Evolutionary conservation across 805 yeast genomes (phyloP).

Genomic region (Kodamaea jinghongensis): DNA sequence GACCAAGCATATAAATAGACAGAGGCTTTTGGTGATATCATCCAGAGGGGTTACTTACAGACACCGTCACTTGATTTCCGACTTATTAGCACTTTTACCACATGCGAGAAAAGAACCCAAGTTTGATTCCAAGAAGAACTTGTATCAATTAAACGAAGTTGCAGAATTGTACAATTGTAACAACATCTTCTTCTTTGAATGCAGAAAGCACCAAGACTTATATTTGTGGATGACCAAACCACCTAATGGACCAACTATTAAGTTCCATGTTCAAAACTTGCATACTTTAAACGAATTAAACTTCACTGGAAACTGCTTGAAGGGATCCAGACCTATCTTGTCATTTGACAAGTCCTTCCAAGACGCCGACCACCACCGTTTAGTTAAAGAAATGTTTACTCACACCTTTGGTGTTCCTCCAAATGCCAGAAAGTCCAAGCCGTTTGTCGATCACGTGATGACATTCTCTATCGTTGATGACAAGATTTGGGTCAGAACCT

Average conservation of each 20-base stretch:
- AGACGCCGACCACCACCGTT: slow-evolving; percentile 59
- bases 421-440: slow-evolving; percentile 85
- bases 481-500: slow-evolving; percentile 93
- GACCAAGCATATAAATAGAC: slow-evolving; percentile 72
- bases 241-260: slow-evolving; percentile 96
- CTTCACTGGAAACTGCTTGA: slow-evolving; percentile 93
- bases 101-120: slow-evolving; percentile 97
- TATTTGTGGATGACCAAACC: slow-evolving; percentile 95
- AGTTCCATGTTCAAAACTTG: slow-evolving; percentile 89
- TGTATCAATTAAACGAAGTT: slow-evolving; percentile 86
- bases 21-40: slow-evolving; percentile 82
- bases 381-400: slow-evolving; percentile 78
- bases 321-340: slow-evolving; percentile 91
- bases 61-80: slow-evolving; percentile 91
- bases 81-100: slow-evolving; percentile 75
- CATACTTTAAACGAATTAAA: slow-evolving; percentile 95
- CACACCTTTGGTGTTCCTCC: slow-evolving; percentile 95
- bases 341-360: slow-evolving; percentile 81
- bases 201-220: slow-evolving; percentile 93
- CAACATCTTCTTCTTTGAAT: slow-evolving; percentile 89
- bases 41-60: slow-evolving; percentile 94
- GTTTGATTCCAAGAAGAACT: slow-evolving; percentile 86
- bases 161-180: slow-evolving; percentile 98
- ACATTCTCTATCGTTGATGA: slow-evolving; percentile 89
- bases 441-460: slow-evolving; percentile 93